These are phyloP conservation scores for Didymella pinodella DNA, from an alignment of 2,329 filamentous ascomycete genomes.

Conservation along the genomic window DNA sequence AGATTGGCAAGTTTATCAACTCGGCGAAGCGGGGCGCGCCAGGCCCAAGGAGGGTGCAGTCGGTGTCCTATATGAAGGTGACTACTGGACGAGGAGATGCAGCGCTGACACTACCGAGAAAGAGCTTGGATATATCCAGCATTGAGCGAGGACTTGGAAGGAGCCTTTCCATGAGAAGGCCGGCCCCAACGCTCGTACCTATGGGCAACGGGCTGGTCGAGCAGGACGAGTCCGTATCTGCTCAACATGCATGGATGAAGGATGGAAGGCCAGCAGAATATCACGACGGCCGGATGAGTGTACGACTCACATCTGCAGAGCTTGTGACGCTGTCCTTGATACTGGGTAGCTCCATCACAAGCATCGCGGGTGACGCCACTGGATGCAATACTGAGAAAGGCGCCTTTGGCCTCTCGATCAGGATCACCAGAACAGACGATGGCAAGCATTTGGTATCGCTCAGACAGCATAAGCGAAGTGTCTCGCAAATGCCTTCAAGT, in stretches of 20 bases:
- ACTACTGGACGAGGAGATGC: slow-evolving; percentile 24
- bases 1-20: slow-evolving; percentile 36
- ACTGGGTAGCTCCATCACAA: slow-evolving; percentile 33
- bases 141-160: slow-evolving; percentile 28
- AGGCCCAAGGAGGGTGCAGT: slow-evolving; percentile 29
- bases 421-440: slow-evolving; percentile 14
- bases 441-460: slow-evolving; percentile 35
- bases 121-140: slow-evolving; percentile 29
- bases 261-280: slow-evolving; percentile 34
- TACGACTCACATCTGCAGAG: slow-evolving; percentile 36
- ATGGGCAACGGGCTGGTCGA: slow-evolving; percentile 24
- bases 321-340: slow-evolving; percentile 41
- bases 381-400: slow-evolving; percentile 24
- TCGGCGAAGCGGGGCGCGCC: slow-evolving; percentile 23
- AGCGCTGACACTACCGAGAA: slow-evolving; percentile 23
- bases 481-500: slow-evolving; percentile 32
- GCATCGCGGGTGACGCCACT: slow-evolving; percentile 1
- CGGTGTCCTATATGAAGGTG: slow-evolving; percentile 26
- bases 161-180: slow-evolving; percentile 28
- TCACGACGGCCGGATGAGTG: slow-evolving; percentile 22
- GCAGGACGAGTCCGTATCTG: slow-evolving; percentile 7
- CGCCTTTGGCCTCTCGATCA: slow-evolving; percentile 42
- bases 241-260: slow-evolving; percentile 35
- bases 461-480: slow-evolving; percentile 33
- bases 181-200: slow-evolving; percentile 23